phyloP scores from a whole-genome alignment of 129 eudicot species.

The Chrysanthemum lavandulifolium region DNA sequence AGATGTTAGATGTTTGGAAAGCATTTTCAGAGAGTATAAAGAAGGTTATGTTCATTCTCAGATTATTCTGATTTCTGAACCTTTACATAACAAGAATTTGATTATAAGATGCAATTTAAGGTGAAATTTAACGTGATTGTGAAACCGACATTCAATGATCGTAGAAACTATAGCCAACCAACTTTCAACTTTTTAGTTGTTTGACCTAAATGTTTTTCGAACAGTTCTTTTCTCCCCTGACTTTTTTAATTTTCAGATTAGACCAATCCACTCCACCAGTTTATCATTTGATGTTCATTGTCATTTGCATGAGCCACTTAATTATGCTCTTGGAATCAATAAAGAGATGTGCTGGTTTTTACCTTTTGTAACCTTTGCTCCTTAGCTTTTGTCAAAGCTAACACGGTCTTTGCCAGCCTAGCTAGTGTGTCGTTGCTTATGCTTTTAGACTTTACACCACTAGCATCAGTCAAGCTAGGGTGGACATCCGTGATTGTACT shows the following conservation, averaged over 20 bases:
- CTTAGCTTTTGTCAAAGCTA: constrained; percentile 74
- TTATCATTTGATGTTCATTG: too few species aligned
- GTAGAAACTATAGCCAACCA: background rate
- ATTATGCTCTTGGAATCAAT: background rate
- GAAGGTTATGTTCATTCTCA: background rate
- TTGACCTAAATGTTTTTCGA: too few species aligned
- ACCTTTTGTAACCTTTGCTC: constrained; percentile 90
- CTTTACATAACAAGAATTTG: background rate
- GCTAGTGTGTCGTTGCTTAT: constrained; percentile 90
- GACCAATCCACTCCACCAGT: too few species aligned
- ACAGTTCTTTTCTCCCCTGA: too few species aligned
- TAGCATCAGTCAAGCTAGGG: constrained; percentile 77
- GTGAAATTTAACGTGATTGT: background rate
- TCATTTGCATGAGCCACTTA: too few species aligned
- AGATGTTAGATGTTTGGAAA: background rate
- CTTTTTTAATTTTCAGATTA: too few species aligned
- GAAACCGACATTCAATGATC: background rate
- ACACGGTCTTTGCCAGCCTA: constrained; percentile 75
- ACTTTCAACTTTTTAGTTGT: too few species aligned
- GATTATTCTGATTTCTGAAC: constrained; percentile 12
- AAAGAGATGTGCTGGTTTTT: background rate
- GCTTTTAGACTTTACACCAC: constrained; percentile 74
- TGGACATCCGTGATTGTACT: constrained; percentile 84
- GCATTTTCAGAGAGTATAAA: background rate
- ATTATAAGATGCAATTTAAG: constrained; percentile 13